A percentile compares a stretch with the other conserved stretches of the same genome.
Conservation (phyloP, 257 asterid genomes). For the Solanum corneliomulleri region DNA sequence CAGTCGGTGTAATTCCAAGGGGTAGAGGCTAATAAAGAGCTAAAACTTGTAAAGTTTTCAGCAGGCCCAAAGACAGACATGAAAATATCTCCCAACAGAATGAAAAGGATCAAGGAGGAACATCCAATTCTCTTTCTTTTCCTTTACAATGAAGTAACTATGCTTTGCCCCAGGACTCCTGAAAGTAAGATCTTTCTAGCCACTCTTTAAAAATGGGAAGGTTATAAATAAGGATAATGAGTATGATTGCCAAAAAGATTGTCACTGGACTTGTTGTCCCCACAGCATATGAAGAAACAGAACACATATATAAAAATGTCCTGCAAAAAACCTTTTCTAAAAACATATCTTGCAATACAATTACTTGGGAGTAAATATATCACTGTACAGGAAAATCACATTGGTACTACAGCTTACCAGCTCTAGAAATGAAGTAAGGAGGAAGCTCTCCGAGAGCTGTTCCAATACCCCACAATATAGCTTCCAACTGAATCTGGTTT, state of each 20-base stretch:
- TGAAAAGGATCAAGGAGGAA: not conserved
- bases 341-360: not conserved
- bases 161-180: not conserved
- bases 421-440: slow-evolving; percentile 28
- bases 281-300: not conserved
- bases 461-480: slow-evolving; percentile 25
- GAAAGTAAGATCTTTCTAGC: not conserved
- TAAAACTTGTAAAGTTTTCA: not conserved
- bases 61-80: not conserved
- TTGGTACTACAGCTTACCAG: slow-evolving; percentile 5
- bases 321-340: not conserved
- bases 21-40: not conserved
- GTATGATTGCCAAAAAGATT: not conserved
- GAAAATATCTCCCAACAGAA: not conserved
- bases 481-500: slow-evolving; percentile 22
- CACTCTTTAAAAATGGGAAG: not conserved
- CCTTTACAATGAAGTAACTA: not conserved
- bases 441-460: slow-evolving; percentile 33
- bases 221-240: not conserved
- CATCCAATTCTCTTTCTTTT: not conserved
- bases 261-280: not conserved
- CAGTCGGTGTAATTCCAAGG: not conserved
- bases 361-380: not conserved
- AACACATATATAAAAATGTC: not conserved
- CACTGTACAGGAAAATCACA: not conserved